Percentiles rank a stretch among this genome's conserved stretches.
phyloP scores from a whole-genome alignment of 1,284 basidiomycete genomes.

The Pseudozyma hubeiensis region DNA sequence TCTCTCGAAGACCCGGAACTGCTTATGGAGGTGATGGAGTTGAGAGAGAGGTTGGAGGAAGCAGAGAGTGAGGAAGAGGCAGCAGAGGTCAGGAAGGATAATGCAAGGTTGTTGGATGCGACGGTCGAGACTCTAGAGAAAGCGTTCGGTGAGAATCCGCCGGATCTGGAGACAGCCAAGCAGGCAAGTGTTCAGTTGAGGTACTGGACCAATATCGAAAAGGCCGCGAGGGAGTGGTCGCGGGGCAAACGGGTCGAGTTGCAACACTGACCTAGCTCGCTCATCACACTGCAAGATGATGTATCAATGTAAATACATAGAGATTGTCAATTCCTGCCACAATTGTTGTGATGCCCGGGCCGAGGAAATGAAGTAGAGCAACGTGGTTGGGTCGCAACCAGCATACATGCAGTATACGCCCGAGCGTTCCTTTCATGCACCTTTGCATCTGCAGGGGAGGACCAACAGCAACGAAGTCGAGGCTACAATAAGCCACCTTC shows the following conservation, averaged over 20 bases:
- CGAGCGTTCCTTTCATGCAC: too few species aligned
- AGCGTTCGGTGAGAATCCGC: conserved; percentile 49
- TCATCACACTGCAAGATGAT: too few species aligned
- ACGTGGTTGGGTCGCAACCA: too few species aligned
- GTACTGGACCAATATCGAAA: conserved; percentile 67
- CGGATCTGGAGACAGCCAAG: conserved; percentile 45
- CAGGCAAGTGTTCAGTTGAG: conserved; percentile 58
- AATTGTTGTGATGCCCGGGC: too few species aligned
- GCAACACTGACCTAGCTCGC: conserved; percentile 40
- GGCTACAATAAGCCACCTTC: too few species aligned
- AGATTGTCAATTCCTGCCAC: too few species aligned
- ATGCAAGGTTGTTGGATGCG: conserved; percentile 37
- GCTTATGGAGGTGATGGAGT: conserved; percentile 67
- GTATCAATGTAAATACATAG: too few species aligned
- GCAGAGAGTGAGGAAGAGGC: conserved; percentile 56
- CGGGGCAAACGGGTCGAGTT: conserved; percentile 61
- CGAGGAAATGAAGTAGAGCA: too few species aligned
- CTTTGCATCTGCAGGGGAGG: too few species aligned
- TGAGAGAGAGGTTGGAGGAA: conserved; percentile 60
- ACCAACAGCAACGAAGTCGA: too few species aligned
- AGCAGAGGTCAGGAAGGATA: conserved; percentile 48
- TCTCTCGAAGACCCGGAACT: conserved; percentile 62
- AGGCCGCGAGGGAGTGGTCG: conserved; percentile 64
- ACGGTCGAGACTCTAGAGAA: conserved; percentile 40
- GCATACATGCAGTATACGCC: too few species aligned